Percentiles rank a stretch among this genome's conserved stretches.
These are phyloP conservation scores for Podospora conica DNA, from an alignment of 495 filamentous ascomycete genomes.

Conservation along the genomic window DNA sequence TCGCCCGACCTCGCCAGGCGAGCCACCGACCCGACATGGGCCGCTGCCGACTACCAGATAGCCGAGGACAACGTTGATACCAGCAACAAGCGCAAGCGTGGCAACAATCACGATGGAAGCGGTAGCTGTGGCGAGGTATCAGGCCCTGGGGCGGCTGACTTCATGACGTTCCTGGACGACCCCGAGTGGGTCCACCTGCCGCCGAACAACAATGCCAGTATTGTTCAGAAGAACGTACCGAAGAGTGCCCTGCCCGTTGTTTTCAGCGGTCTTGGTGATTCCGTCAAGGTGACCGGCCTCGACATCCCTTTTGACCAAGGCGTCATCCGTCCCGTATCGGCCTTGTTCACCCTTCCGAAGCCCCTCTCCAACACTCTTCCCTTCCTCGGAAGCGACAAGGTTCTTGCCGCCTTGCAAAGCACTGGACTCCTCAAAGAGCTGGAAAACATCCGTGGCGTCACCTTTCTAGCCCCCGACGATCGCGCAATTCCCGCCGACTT, in stretches of 20 bases:
- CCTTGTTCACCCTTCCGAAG: slow-evolving; percentile 4
- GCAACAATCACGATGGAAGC: background rate
- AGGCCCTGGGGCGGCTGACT: background rate
- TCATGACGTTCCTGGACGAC: slow-evolving; percentile 8
- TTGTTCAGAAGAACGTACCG: slow-evolving; percentile 10
- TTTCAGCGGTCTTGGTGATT: slow-evolving; percentile 6
- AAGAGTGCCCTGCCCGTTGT: slow-evolving; percentile 5
- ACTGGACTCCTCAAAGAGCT: slow-evolving; percentile 4
- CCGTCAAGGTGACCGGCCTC: slow-evolving; percentile 5
- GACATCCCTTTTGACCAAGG: slow-evolving; percentile 10
- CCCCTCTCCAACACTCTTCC: slow-evolving; percentile 5
- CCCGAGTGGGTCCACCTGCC: slow-evolving; percentile 9
- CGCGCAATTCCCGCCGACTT: background rate
- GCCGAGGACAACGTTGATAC: background rate
- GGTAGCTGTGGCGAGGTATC: background rate
- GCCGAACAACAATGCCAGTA: slow-evolving; percentile 7
- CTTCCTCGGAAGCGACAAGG: slow-evolving; percentile 6
- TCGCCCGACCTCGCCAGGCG: background rate
- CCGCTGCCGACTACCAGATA: background rate
- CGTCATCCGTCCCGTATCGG: slow-evolving; percentile 9
- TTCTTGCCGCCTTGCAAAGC: slow-evolving; percentile 26
- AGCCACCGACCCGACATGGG: background rate
- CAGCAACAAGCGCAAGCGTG: background rate
- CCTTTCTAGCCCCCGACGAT: slow-evolving; percentile 8
- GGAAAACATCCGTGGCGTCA: slow-evolving; percentile 5